These are phyloP conservation scores for Besnoitia besnoiti DNA, from an alignment of 169 alveolate species.

Conservation along the genomic window DNA sequence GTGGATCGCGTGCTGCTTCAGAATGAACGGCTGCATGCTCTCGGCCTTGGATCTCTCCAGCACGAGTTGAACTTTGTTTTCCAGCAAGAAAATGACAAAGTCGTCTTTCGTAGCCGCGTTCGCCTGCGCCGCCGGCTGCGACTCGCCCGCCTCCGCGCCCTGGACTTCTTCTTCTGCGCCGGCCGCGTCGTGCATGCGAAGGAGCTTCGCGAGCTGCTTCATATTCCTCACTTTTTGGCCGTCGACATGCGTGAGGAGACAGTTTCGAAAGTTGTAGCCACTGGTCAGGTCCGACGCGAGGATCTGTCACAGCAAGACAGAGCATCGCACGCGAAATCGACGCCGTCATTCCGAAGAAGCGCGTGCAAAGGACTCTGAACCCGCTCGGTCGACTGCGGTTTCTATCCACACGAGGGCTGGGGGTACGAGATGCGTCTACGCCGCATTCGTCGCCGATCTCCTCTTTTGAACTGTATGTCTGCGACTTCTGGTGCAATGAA, in stretches of 20 bases:
- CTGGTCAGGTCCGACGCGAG: slow-evolving; percentile 69
- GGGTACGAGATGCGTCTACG: too few relatives aligned
- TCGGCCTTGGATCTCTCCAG: slow-evolving; percentile 63
- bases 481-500: too few relatives aligned
- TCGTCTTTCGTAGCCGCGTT: slow-evolving; percentile 15
- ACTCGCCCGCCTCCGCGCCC: neutral
- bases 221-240: slow-evolving; percentile 60
- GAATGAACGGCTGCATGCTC: slow-evolving; percentile 58
- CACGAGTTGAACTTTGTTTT: slow-evolving; percentile 63
- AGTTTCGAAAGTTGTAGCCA: slow-evolving; percentile 61
- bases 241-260: slow-evolving; percentile 55
- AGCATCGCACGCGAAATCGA: neutral
- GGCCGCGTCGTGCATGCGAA: neutral
- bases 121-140: neutral
- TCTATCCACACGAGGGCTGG: too few relatives aligned
- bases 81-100: slow-evolving; percentile 59
- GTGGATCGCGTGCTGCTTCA: slow-evolving; percentile 68
- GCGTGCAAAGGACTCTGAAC: too few relatives aligned
- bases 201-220: slow-evolving; percentile 61
- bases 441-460: too few relatives aligned
- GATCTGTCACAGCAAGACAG: slow-evolving; percentile 42
- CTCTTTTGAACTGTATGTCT: too few relatives aligned
- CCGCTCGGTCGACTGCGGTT: too few relatives aligned
- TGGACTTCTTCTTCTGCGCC: slow-evolving; percentile 15
- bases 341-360: too few relatives aligned